These are phyloP conservation scores for Cardamine chenopodiifolia DNA, from an alignment of 345 rosid genomes.

Conservation along the genomic window DNA sequence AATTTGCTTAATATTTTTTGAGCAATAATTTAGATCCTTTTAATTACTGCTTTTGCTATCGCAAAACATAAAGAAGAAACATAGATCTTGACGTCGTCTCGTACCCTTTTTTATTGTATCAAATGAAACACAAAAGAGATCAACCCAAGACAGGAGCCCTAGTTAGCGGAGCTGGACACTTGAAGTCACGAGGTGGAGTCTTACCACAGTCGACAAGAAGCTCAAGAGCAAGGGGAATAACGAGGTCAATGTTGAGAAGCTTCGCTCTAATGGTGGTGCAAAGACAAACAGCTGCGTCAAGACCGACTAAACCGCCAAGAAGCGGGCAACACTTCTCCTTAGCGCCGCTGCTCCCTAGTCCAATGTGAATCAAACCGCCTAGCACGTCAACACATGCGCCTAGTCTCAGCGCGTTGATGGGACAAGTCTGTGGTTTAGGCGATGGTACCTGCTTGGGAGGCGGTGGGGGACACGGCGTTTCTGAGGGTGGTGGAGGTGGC, in stretches of 20 bases:
- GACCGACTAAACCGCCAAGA: conserved; percentile 65
- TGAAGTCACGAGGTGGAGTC: conserved; percentile 69
- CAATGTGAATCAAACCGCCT: conserved; percentile 76
- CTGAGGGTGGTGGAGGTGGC: conserved; percentile 52
- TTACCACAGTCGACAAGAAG: conserved; percentile 85
- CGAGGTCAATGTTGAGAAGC: conserved; percentile 71
- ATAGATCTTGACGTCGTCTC: conserved; percentile 9
- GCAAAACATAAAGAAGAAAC: conserved; percentile 19
- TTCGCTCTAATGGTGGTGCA: conserved; percentile 81
- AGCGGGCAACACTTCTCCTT: conserved; percentile 84
- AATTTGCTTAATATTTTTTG: not conserved
- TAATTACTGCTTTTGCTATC: not conserved
- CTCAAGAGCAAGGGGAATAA: conserved; percentile 80
- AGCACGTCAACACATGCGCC: conserved; percentile 88
- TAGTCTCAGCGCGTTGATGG: conserved; percentile 72
- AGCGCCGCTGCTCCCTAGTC: conserved; percentile 70
- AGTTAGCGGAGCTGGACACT: conserved; percentile 48
- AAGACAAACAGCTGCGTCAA: conserved; percentile 91
- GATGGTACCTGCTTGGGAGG: conserved; percentile 44
- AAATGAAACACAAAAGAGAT: conserved; percentile 18
- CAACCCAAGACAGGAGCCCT: conserved; percentile 26
- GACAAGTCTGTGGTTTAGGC: conserved; percentile 60
- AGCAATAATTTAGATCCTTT: conserved; percentile 9
- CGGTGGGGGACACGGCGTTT: conserved; percentile 43
- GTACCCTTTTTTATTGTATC: not conserved